phyloP scores from a whole-genome alignment of 2,329 filamentous ascomycete genomes.

The Trichoderma afroharzianum region DNA sequence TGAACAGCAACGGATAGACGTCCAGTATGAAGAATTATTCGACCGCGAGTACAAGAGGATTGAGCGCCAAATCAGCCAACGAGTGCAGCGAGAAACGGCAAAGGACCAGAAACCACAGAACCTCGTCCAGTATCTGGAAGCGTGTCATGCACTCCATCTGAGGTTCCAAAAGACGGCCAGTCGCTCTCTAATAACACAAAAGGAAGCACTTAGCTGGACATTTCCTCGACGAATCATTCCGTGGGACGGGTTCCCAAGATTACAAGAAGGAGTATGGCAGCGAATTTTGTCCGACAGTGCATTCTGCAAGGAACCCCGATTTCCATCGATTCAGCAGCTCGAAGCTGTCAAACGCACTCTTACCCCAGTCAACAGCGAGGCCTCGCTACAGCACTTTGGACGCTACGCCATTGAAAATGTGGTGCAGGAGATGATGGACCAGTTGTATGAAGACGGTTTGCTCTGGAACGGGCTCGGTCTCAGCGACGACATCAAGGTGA shows the following conservation, averaged over 20 bases:
- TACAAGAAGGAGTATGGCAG: neutral
- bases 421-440: constrained; percentile 32
- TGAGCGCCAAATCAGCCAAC: neutral
- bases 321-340: constrained; percentile 33
- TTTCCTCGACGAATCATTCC: constrained; percentile 11
- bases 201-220: neutral
- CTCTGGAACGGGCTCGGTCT: constrained; percentile 32
- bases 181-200: neutral
- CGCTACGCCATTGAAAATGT: constrained; percentile 35
- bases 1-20: neutral
- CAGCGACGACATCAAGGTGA: constrained; percentile 27
- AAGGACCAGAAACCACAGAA: neutral
- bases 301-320: constrained; percentile 29
- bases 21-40: neutral
- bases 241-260: neutral
- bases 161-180: neutral
- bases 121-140: neutral
- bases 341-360: constrained; percentile 31
- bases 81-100: neutral
- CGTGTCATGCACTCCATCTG: neutral
- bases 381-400: constrained; percentile 33
- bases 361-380: constrained; percentile 34
- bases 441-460: constrained; percentile 25
- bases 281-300: neutral
- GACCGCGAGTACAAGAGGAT: neutral